A percentile compares a stretch with the other conserved stretches of the same genome.
Conservation (phyloP, 2,329 filamentous ascomycete genomes). For the Apiospora malaysiana region DNA sequence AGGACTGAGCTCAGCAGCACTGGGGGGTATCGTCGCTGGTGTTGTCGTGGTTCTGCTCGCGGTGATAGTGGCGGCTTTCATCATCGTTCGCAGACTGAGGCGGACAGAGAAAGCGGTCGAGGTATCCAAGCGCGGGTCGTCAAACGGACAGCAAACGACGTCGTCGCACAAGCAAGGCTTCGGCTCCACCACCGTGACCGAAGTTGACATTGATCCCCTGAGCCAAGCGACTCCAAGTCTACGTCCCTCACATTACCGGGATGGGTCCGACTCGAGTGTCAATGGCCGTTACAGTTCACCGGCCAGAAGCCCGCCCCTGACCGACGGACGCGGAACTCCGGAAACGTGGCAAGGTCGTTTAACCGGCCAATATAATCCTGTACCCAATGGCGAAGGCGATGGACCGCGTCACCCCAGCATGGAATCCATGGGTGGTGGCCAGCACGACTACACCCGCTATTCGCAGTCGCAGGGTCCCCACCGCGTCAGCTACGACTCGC, state of each 20-base stretch:
- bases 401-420: slow-evolving; percentile 37
- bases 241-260: slow-evolving; percentile 29
- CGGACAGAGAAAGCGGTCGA: slow-evolving; percentile 46
- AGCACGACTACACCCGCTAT: slow-evolving; percentile 31
- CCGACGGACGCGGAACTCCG: slow-evolving; percentile 33
- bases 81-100: slow-evolving; percentile 58
- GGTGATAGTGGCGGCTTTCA: slow-evolving; percentile 52
- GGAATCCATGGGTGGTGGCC: slow-evolving; percentile 33
- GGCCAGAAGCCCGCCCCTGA: slow-evolving; percentile 29
- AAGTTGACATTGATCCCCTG: slow-evolving; percentile 50
- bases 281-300: slow-evolving; percentile 27
- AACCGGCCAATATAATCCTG: slow-evolving; percentile 27
- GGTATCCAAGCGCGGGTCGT: slow-evolving; percentile 43
- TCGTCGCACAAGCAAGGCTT: slow-evolving; percentile 46
- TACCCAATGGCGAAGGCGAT: slow-evolving; percentile 28
- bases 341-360: slow-evolving; percentile 26
- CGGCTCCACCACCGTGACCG: slow-evolving; percentile 47
- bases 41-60: slow-evolving; percentile 54
- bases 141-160: slow-evolving; percentile 39
- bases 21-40: slow-evolving; percentile 62
- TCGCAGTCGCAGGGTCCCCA: slow-evolving; percentile 27
- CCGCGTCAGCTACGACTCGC: slow-evolving; percentile 46
- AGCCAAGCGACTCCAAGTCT: slow-evolving; percentile 40
- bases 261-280: slow-evolving; percentile 31
- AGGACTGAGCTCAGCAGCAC: slow-evolving; percentile 46